phyloP scores from a whole-genome alignment of 2,329 filamentous ascomycete species.

The Ophiostoma angusticollis region DNA sequence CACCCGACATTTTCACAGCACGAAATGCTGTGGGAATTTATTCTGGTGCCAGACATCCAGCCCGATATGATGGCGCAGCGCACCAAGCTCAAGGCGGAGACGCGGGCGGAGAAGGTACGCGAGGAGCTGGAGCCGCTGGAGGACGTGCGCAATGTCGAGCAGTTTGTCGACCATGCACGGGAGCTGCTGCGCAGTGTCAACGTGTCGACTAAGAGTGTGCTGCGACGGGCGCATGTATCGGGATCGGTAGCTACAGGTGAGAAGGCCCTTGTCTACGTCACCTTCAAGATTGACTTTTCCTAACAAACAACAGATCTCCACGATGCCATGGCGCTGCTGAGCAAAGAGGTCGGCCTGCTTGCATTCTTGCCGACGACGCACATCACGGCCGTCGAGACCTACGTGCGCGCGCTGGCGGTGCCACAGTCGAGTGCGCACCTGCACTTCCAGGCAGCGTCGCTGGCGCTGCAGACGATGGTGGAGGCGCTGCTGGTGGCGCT shows the following conservation, averaged over 20 bases:
- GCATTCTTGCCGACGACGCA: conserved; percentile 58
- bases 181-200: conserved; percentile 82
- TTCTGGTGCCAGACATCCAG: conserved; percentile 88
- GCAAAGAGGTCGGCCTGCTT: conserved; percentile 36
- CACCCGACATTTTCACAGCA: conserved; percentile 93
- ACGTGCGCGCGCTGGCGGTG: conserved; percentile 51
- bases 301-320: conserved; percentile 42
- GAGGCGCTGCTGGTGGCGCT: conserved; percentile 70
- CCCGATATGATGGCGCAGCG: conserved; percentile 80
- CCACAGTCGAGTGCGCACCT: conserved; percentile 61
- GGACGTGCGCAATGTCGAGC: conserved; percentile 77
- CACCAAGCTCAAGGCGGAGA: conserved; percentile 74
- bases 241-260: conserved; percentile 50
- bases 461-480: conserved; percentile 73
- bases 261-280: conserved; percentile 10
- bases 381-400: conserved; percentile 57
- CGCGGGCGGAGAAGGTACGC: conserved; percentile 66
- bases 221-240: conserved; percentile 64
- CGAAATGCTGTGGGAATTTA: conserved; percentile 98
- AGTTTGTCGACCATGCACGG: conserved; percentile 81
- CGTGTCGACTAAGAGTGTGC: conserved; percentile 67
- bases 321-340: conserved; percentile 44
- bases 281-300: neutral
- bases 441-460: conserved; percentile 61
- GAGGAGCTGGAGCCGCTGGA: conserved; percentile 82